Evolutionary conservation across 1,284 basidiomycete species (phyloP), one percentile per base, ranked within the genome.

Genomic region (Marasmius fiardii): DNA sequence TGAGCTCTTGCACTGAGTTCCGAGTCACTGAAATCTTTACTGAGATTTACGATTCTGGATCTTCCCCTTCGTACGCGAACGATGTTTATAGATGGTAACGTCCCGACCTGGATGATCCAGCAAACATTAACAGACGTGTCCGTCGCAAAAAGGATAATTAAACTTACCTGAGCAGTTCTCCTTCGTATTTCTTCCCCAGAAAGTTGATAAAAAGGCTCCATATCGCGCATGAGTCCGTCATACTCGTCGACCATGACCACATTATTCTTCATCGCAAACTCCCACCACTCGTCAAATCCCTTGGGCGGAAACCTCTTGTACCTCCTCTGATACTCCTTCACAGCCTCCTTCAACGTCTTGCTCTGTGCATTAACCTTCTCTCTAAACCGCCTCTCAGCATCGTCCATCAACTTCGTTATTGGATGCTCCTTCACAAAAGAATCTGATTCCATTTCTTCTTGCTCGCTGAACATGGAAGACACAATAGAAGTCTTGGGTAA

Each of bases 211-310:
- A 93, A 98, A 0, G 93, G 93, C 26, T 78, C 80, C 55, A 98
- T 73, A 68, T 97, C 95, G 50, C 79, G 75, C 55, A 82, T 70
- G n/a, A 97, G 77, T 28, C 85, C 81, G 65, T 97, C 92, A 66
- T 93, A 98, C 67, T 97, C 95, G 72, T 98, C 95, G 20, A 93
- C 79, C 74, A 98, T 85, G 65, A 86, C 82, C 53, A 92, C 87
- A 20, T 83, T 75, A 66, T 91, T 80, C 51, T 84, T 75, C 68
- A 80, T 74, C 20, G 89, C 90, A 71, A 95, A 97, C 54, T 75
- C 70, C 80, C 85, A 97, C 95, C 95, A 98, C 41, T 82, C 74
- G 65, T 95, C 92, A 63, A 97, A 97, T 0, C 93, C 94, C 54
- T 81, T 83, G 0, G 95, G 95, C 3, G 95, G 94, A n/a, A 82